These are phyloP conservation scores for Ceratocystis alfenasii DNA, from an alignment of 2,329 filamentous ascomycete genomes.

Conservation along the genomic window DNA sequence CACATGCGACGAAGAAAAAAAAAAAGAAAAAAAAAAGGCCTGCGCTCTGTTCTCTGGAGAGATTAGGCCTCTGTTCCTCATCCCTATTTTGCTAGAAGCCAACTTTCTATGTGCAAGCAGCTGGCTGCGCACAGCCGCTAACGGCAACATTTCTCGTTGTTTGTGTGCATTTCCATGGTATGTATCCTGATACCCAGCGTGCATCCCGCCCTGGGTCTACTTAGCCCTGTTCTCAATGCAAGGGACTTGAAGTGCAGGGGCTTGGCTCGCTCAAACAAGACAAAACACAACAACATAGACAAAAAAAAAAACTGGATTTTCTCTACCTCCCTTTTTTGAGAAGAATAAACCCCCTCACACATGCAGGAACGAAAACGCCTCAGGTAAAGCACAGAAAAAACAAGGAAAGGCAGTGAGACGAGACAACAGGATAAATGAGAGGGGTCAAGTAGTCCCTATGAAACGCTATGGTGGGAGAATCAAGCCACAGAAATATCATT, in stretches of 20 bases:
- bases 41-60: neutral
- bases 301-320: neutral
- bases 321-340: neutral
- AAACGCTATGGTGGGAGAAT: neutral
- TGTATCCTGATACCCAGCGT: neutral
- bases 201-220: too few relatives aligned
- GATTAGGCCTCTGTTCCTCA: neutral
- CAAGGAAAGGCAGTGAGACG: neutral
- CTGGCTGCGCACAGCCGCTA: too few relatives aligned
- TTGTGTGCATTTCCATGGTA: neutral
- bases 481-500: slow-evolving; percentile 5
- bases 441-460: neutral
- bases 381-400: neutral
- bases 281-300: neutral
- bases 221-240: neutral
- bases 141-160: too few relatives aligned
- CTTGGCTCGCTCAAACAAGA: neutral
- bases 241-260: neutral
- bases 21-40: neutral
- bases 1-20: neutral
- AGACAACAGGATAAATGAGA: neutral
- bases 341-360: neutral
- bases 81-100: neutral
- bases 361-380: slow-evolving; percentile 9
- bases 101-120: too few relatives aligned